Conservation (phyloP, 2,329 filamentous ascomycete genomes). For the Colletotrichum incanum region DNA sequence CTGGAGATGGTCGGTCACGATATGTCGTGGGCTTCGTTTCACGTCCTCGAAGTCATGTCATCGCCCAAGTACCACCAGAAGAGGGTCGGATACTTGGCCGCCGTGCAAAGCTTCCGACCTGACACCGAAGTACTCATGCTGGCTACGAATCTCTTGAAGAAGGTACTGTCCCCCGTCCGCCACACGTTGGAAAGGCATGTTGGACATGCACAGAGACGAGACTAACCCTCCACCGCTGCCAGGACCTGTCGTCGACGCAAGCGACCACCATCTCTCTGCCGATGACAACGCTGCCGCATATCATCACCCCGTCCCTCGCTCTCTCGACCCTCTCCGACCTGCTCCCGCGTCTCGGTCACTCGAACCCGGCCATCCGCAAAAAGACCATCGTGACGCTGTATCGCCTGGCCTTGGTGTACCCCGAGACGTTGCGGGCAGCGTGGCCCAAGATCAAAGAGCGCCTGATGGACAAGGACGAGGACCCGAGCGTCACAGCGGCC, state of each 20-base stretch:
- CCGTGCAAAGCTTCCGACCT: conserved; percentile 94
- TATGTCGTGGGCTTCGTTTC: conserved; percentile 99
- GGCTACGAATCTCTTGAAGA: conserved; percentile 96
- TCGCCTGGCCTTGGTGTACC: conserved; percentile 94
- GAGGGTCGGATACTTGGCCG: conserved; percentile 93
- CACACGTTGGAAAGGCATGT: neutral
- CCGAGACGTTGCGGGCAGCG: conserved; percentile 89
- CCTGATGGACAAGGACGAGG: conserved; percentile 90
- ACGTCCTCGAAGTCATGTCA: conserved; percentile 99
- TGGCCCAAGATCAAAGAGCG: conserved; percentile 99
- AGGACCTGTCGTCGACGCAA: conserved; percentile 82
- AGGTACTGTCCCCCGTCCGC: conserved; percentile 66
- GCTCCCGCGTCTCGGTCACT: conserved; percentile 88
- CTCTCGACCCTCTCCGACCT: conserved; percentile 91
- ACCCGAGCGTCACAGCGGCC: conserved; percentile 93
- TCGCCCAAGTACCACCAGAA: conserved; percentile 96
- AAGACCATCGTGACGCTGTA: conserved; percentile 97
- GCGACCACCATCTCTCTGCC: conserved; percentile 87
- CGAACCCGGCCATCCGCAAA: conserved; percentile 88
- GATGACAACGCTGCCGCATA: conserved; percentile 90
- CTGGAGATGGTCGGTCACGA: conserved; percentile 99
- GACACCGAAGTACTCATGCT: conserved; percentile 99
- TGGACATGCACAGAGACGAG: neutral
- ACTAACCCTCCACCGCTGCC: conserved; percentile 43
- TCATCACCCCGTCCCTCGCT: conserved; percentile 93